Conservation (phyloP, 805 yeast genomes). For the Yamadazyma sp. region DNA sequence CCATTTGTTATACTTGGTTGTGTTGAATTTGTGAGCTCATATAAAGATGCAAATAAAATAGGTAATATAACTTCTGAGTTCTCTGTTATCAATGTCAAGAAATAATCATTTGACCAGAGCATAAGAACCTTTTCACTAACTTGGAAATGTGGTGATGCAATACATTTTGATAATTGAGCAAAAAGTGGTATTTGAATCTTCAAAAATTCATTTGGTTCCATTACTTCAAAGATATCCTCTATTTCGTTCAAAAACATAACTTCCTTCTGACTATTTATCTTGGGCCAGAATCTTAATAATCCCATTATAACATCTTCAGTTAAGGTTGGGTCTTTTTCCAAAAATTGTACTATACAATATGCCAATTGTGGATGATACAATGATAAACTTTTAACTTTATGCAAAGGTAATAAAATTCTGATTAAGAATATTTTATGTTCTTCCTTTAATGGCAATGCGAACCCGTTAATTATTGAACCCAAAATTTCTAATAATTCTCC, state of each 20-base stretch:
- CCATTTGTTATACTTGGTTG: constrained; percentile 45
- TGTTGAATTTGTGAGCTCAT: constrained; percentile 66
- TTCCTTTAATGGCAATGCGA: constrained; percentile 94
- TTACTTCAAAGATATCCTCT: constrained; percentile 94
- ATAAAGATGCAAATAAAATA: constrained; percentile 83
- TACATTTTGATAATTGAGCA: constrained; percentile 91
- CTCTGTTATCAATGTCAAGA: constrained; percentile 84
- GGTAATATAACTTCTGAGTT: constrained; percentile 91
- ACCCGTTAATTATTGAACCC: constrained; percentile 96
- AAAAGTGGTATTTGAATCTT: constrained; percentile 91
- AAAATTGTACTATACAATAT: constrained; percentile 92
- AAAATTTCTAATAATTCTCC: constrained; percentile 92
- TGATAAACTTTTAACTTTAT: constrained; percentile 83
- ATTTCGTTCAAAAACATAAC: constrained; percentile 93
- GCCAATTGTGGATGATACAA: constrained; percentile 96
- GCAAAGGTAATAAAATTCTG: constrained; percentile 85
- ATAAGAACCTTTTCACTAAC: constrained; percentile 93
- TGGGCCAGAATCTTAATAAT: constrained; percentile 92
- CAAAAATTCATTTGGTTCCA: constrained; percentile 88
- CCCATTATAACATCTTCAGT: constrained; percentile 98
- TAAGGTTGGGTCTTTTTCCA: constrained; percentile 87
- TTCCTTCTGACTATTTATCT: constrained; percentile 90
- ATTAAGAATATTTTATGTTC: constrained; percentile 91
- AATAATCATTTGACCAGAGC: constrained; percentile 93
- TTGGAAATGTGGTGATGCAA: constrained; percentile 93